A percentile compares a stretch with the other conserved stretches of the same genome.
phyloP scores from a whole-genome alignment of 2,329 filamentous ascomycete species.

The Pyrenophora teres region DNA sequence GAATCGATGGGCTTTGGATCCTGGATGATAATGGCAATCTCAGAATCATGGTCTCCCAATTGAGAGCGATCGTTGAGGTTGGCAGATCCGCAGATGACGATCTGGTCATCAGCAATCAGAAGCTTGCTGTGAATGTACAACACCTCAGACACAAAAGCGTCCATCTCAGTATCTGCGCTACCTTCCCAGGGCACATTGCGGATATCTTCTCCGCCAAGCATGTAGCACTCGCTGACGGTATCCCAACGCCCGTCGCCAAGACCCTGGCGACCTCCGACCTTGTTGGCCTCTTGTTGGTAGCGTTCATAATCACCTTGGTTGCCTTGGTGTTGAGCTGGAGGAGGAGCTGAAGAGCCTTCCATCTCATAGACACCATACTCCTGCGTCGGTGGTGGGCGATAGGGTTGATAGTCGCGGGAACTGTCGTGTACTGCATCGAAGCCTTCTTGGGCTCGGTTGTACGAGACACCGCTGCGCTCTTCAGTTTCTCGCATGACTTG shows the following conservation, averaged over 20 bases:
- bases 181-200: constrained; percentile 65
- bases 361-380: constrained; percentile 47
- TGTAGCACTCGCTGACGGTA: constrained; percentile 78
- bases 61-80: constrained; percentile 76
- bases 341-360: constrained; percentile 27
- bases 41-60: constrained; percentile 81
- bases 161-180: constrained; percentile 60
- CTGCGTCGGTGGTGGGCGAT: constrained; percentile 40
- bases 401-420: constrained; percentile 42
- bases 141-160: constrained; percentile 67
- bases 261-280: constrained; percentile 54
- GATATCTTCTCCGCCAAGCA: constrained; percentile 76
- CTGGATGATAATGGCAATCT: constrained; percentile 88
- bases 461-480: constrained; percentile 66
- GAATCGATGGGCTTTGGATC: constrained; percentile 73
- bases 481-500: constrained; percentile 65
- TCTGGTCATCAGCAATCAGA: constrained; percentile 79
- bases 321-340: constrained; percentile 25
- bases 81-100: constrained; percentile 79
- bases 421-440: constrained; percentile 61
- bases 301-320: constrained; percentile 59
- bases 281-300: constrained; percentile 72
- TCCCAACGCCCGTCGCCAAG: constrained; percentile 67
- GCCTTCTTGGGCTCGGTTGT: constrained; percentile 68
- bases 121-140: constrained; percentile 71